phyloP scores from a whole-genome alignment of 306 rosid species.

The Argentina anserina region DNA sequence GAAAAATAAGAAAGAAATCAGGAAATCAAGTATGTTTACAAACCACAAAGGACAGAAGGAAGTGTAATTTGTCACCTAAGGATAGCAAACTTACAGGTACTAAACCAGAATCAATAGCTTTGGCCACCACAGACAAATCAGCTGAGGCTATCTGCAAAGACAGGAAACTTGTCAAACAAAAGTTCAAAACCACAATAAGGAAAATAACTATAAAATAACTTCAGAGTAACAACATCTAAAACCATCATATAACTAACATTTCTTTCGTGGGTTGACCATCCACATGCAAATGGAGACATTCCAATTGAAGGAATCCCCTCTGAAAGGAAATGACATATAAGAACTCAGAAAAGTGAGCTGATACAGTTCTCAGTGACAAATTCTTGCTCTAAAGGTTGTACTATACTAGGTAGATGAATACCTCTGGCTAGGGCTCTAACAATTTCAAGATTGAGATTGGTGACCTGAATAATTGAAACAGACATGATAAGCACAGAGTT shows the following conservation, averaged over 20 bases:
- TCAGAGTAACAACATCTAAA: slow-evolving; percentile 13
- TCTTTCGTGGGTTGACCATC: slow-evolving; percentile 74
- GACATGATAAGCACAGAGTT: slow-evolving; percentile 20
- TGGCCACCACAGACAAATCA: slow-evolving; percentile 63
- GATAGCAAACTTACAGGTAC: slow-evolving; percentile 62
- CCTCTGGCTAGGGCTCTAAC: slow-evolving; percentile 95
- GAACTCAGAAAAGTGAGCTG: slow-evolving; percentile 17
- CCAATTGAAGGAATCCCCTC: slow-evolving; percentile 94
- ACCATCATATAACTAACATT: slow-evolving; percentile 45
- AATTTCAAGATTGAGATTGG: slow-evolving; percentile 81
- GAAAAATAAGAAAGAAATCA: background rate
- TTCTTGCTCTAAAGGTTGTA: slow-evolving; percentile 7
- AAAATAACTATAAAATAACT: background rate
- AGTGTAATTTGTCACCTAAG: slow-evolving; percentile 8
- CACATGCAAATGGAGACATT: slow-evolving; percentile 91
- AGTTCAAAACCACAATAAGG: background rate
- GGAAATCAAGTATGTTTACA: no score
- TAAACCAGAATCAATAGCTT: slow-evolving; percentile 71
- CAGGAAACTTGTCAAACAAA: slow-evolving; percentile 20
- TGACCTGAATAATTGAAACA: slow-evolving; percentile 61
- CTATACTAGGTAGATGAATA: slow-evolving; percentile 23
- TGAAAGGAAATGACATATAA: slow-evolving; percentile 34
- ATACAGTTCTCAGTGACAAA: background rate
- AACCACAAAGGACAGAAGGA: slow-evolving; percentile 8
- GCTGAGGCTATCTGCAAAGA: slow-evolving; percentile 60